Evolutionary conservation across 306 rosid species (phyloP).

Genomic region (Hippophae rhamnoides): DNA sequence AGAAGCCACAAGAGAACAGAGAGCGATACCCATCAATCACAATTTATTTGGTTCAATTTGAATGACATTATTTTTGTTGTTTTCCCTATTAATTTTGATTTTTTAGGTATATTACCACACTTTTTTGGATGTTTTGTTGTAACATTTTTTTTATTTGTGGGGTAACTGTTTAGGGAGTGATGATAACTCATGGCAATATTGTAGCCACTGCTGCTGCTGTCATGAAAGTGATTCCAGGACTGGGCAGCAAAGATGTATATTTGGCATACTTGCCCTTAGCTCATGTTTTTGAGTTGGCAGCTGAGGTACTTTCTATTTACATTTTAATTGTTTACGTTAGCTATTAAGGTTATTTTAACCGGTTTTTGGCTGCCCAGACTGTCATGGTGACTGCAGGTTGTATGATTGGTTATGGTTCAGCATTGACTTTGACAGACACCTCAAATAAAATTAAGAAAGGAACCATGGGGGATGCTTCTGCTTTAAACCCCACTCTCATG

Average conservation of each 20-base stretch:
- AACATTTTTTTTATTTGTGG: constrained; percentile 10
- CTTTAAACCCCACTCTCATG: constrained; percentile 67
- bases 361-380: constrained; percentile 49
- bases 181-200: constrained; percentile 85
- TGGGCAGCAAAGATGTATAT: constrained; percentile 57
- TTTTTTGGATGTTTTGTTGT: not conserved
- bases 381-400: constrained; percentile 70
- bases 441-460: constrained; percentile 79
- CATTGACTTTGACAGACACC: constrained; percentile 72
- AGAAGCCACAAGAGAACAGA: too few species aligned
- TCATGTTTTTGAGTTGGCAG: constrained; percentile 91
- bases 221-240: constrained; percentile 60
- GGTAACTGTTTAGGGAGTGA: constrained; percentile 61
- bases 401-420: constrained; percentile 69
- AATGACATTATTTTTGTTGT: not conserved
- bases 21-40: too few species aligned
- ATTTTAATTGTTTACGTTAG: constrained; percentile 7
- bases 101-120: too few species aligned
- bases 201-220: constrained; percentile 81
- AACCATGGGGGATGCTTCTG: constrained; percentile 79
- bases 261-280: constrained; percentile 90
- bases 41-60: not conserved
- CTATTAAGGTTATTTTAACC: constrained; percentile 18
- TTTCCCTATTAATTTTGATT: too few species aligned
- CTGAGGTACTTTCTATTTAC: constrained; percentile 47